Base-by-base conservation (phyloP, 331 rosid genomes). In the Quercus phellos region DNA sequence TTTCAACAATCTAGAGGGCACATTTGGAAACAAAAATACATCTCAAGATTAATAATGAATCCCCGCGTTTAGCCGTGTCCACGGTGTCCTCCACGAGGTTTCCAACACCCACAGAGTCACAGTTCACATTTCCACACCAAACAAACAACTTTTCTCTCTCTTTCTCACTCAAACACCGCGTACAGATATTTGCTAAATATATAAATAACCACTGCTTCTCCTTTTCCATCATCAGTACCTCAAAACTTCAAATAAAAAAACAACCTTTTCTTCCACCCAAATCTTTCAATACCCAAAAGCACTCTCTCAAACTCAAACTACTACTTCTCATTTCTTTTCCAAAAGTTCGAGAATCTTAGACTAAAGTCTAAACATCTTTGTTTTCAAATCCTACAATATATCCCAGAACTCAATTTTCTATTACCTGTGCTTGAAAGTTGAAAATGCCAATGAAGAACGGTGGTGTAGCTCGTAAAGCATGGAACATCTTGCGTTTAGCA, bases 401-500 rank as follows among this genome's bases (percentile, higher is more conserved):
- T 8, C 1, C 11, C 46, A 38, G 0, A 38, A 38, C 46, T 38
- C 46, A 38, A 38, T 38, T 22, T 21, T 51, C 1, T 19, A 4
- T 4, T 4, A 3, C 24, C 10, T 10, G 32, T 2, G 32, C 32
- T 58, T 4, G 11, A 61, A 61, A 19, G 70, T 19, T 54, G 27
- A 66, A 63, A 78, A 81, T 88, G 94, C 4, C 77, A 11, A 80
- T 51, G 79, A 85, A 81, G 71, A 84, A 83, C 34, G 8, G 61
- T 19, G 78, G 72, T 17, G 61, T 86, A 51, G 87, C 85, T 34
- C 80, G 77, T 5, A 81, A 86, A 73, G 94, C 94, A 18, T 94
- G 97, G 98, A 92, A 84, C 74, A 42, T 90, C 2, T 63, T 94
- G 51, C 87, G 97, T 4, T 21, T 88, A 5, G 92, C 98, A 64